Evolutionary conservation across 2,329 filamentous ascomycete species (phyloP).

Genomic region (Alternaria gansuensis): DNA sequence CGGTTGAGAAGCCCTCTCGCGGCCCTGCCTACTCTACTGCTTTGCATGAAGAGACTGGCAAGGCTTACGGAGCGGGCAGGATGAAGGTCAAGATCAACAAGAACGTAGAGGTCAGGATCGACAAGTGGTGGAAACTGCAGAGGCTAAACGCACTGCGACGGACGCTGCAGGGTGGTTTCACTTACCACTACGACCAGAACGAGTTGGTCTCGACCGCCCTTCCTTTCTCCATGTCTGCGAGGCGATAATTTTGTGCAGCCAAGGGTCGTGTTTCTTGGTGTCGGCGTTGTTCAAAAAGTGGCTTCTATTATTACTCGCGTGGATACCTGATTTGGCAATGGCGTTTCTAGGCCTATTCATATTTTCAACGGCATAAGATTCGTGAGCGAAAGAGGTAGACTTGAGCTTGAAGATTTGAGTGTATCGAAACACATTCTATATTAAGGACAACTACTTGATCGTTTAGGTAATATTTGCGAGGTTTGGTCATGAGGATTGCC

Average conservation of each 20-base stretch:
- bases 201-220: slow-evolving; percentile 46
- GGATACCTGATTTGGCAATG: slow-evolving; percentile 16
- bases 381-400: neutral
- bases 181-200: slow-evolving; percentile 51
- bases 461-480: slow-evolving; percentile 5
- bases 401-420: neutral
- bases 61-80: slow-evolving; percentile 66
- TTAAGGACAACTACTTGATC: neutral
- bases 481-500: neutral
- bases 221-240: slow-evolving; percentile 43
- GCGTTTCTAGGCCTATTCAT: slow-evolving; percentile 12
- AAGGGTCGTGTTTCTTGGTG: neutral
- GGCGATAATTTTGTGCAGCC: slow-evolving; percentile 17
- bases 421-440: neutral
- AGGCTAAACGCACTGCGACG: slow-evolving; percentile 69
- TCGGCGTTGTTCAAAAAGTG: neutral
- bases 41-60: slow-evolving; percentile 67
- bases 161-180: slow-evolving; percentile 61
- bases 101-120: slow-evolving; percentile 69
- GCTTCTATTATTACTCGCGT: slow-evolving; percentile 12
- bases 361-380: neutral
- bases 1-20: slow-evolving; percentile 71
- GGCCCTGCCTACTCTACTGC: slow-evolving; percentile 73
- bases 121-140: slow-evolving; percentile 78
- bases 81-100: slow-evolving; percentile 67